Evolutionary conservation across 768 basidiomycete species (phyloP), one percentile per base, ranked within the genome.

Genomic region (Macrolepiota dolichaula): DNA sequence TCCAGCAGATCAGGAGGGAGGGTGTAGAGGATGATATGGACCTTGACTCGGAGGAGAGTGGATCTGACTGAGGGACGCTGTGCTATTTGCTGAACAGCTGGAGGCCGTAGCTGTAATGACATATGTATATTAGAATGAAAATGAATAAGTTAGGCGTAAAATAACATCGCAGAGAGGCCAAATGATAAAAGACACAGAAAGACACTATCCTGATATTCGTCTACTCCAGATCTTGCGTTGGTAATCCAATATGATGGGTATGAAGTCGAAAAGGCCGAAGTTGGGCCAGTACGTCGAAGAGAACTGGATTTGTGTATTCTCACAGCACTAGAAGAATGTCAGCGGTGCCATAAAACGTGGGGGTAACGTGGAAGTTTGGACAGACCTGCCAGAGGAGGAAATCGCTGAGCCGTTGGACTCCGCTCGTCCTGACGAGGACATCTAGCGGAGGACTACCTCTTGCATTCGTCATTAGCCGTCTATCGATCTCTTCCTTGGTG

Each of bases 331-430:
- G 49, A 15, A 61, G n/a, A 37, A 51, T 19, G 2, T 54, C 27
- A 54, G 24, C 12, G 12, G 11, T 51, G 24, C 17, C 32, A 27
- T 1, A 17, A 32, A 17, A 32, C 42, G n/a, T 2, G 5, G 50
- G 17, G 37, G 44, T 24, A 22, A 19, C 1, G 49, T 4, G 32
- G 13, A 22, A 40, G 27, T 37, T 11, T 12, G 10, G 22, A 74
- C 85, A 61, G 59, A 91, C 96, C 91, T 99, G 97, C 97, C 96
- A 99, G 15, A 96, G 83, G 70, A 98, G 72, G 70, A 87, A 99
- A 66, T 97, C 94, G 68, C 92, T 94, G 24, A 97, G 74, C 3
- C 94, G 82, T 61, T 85, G 88, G 4, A 96, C 97, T 11, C 95
- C 94, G 54, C 93, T 94, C 0, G 96, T 97, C 44, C 97, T 84